These are phyloP conservation scores for Phycomyces nitens DNA, from an alignment of 192 early-diverging fungal genomes.

Conservation along the genomic window DNA sequence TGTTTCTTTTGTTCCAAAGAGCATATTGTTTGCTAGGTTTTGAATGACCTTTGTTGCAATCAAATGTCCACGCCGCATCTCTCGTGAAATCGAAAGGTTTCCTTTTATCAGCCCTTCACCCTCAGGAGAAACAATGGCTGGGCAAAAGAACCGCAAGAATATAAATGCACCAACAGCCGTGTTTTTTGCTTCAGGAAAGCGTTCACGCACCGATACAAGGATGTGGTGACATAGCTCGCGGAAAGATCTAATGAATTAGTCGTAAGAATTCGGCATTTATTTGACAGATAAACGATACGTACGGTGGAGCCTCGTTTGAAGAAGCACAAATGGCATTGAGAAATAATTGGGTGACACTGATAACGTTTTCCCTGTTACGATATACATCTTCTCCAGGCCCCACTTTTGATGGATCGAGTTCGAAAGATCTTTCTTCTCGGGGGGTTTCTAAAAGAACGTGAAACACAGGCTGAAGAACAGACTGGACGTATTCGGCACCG, in stretches of 20 bases:
- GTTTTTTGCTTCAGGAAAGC: slow-evolving; percentile 81
- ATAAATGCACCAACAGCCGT: slow-evolving; percentile 93
- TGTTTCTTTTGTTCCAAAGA: slow-evolving; percentile 92
- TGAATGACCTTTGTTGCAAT: slow-evolving; percentile 95
- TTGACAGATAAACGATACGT: background rate
- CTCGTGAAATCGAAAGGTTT: slow-evolving; percentile 55
- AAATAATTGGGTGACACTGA: slow-evolving; percentile 68
- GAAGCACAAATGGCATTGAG: slow-evolving; percentile 84
- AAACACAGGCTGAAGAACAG: slow-evolving; percentile 77
- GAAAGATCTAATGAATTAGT: slow-evolving; percentile 40
- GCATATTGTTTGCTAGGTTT: slow-evolving; percentile 92
- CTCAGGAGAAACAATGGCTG: slow-evolving; percentile 92
- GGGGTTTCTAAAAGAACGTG: slow-evolving; percentile 62
- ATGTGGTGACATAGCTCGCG: slow-evolving; percentile 83
- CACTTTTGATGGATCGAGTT: slow-evolving; percentile 83
- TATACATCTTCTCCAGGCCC: slow-evolving; percentile 60
- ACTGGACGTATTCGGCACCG: slow-evolving; percentile 76
- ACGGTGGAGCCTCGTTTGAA: slow-evolving; percentile 62
- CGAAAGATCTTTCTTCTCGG: slow-evolving; percentile 75
- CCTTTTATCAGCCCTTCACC: slow-evolving; percentile 66
- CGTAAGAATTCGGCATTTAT: background rate
- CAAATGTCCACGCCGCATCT: slow-evolving; percentile 82
- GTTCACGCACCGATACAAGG: slow-evolving; percentile 66
- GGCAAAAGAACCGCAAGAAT: slow-evolving; percentile 94
- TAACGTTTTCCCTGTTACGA: slow-evolving; percentile 77